phyloP scores from a whole-genome alignment of 306 rosid genomes.

The Pterocarpus santalinus region DNA sequence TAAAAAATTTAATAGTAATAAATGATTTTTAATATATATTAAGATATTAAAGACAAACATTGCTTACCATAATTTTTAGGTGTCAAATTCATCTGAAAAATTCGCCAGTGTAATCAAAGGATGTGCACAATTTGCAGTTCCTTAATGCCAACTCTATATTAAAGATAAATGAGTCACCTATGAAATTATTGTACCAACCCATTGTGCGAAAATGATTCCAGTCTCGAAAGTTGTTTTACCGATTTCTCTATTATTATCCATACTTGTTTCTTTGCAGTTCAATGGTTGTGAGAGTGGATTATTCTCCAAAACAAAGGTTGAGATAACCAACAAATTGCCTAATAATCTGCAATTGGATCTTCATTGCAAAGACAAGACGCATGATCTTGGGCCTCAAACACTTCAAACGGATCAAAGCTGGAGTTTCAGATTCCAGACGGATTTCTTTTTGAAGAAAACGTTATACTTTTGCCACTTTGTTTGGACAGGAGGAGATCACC shows the following conservation, averaged over 20 bases:
- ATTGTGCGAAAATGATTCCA: background rate
- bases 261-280: background rate
- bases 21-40: no score
- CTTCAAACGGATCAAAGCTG: background rate
- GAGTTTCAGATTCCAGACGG: background rate
- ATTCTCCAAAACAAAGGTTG: background rate
- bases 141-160: no score
- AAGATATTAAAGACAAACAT: no score
- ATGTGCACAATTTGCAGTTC: no score
- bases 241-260: background rate
- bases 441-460: background rate
- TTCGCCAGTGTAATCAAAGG: no score
- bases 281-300: background rate
- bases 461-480: slow-evolving; percentile 9
- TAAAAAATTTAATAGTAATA: no score
- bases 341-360: background rate
- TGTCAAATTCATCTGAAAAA: no score
- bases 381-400: background rate
- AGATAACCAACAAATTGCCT: background rate
- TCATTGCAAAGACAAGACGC: background rate
- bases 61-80: no score
- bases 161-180: no score
- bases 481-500: background rate
- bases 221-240: background rate
- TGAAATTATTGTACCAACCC: no score